phyloP scores from a whole-genome alignment of 2,329 filamentous ascomycete genomes.

The Calonectria pauciramosa region DNA sequence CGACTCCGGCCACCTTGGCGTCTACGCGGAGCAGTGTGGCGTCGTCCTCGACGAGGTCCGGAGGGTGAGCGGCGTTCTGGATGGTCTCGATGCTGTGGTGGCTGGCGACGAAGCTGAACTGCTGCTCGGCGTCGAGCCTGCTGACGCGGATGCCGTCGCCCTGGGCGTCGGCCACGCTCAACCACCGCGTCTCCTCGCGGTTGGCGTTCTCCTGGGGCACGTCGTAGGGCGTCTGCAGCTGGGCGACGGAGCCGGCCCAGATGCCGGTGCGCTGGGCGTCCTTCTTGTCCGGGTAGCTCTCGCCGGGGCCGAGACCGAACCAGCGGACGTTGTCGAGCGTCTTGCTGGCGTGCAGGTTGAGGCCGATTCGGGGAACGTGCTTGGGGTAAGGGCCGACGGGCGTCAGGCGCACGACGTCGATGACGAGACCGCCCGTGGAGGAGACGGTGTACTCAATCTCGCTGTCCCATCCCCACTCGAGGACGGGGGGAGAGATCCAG shows the following conservation, averaged over 20 bases:
- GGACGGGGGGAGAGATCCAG: constrained; percentile 69
- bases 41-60: constrained; percentile 69
- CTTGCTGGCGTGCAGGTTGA: constrained; percentile 66
- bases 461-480: constrained; percentile 70
- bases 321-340: constrained; percentile 65
- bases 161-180: constrained; percentile 52
- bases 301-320: constrained; percentile 74
- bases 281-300: constrained; percentile 75
- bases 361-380: constrained; percentile 72
- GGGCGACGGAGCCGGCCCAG: constrained; percentile 58
- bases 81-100: constrained; percentile 67
- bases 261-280: constrained; percentile 67
- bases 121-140: constrained; percentile 28
- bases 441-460: constrained; percentile 66
- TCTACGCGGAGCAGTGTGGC: constrained; percentile 60
- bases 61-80: constrained; percentile 72
- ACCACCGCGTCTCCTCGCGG: constrained; percentile 71
- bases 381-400: constrained; percentile 64
- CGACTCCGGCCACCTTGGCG: constrained; percentile 62
- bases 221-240: constrained; percentile 72
- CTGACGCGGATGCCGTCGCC: constrained; percentile 37
- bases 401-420: constrained; percentile 59
- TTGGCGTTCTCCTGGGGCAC: constrained; percentile 79
- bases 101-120: constrained; percentile 68
- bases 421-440: constrained; percentile 57